Conservation (phyloP, 2,329 filamentous ascomycete genomes). For the Fusarium sp. region DNA sequence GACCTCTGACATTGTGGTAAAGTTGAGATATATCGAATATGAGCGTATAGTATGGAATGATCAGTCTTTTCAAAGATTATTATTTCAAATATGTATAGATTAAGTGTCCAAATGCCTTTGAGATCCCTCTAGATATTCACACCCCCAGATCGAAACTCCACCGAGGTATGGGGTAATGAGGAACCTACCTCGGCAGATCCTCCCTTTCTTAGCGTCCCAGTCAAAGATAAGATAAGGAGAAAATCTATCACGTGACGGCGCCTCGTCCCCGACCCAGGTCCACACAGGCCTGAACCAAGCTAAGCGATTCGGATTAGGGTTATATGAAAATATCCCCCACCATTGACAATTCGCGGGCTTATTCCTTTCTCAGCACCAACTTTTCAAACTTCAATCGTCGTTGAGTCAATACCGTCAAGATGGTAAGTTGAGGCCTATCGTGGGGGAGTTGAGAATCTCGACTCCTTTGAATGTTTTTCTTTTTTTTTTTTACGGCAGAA, state of each 20-base stretch:
- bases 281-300: constrained; percentile 31
- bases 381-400: constrained; percentile 56
- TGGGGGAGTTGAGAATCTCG: constrained; percentile 29
- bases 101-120: background rate
- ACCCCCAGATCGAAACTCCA: constrained; percentile 24
- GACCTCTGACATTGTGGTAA: constrained; percentile 44
- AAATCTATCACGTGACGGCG: constrained; percentile 45
- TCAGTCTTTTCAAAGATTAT: constrained; percentile 44
- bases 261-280: constrained; percentile 58
- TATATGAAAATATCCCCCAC: constrained; percentile 59
- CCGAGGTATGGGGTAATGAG: constrained; percentile 30
- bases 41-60: no score
- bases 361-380: constrained; percentile 50
- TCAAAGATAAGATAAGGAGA: constrained; percentile 14
- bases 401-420: constrained; percentile 71
- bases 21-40: background rate
- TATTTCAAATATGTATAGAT: constrained; percentile 2
- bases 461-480: constrained; percentile 46
- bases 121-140: constrained; percentile 16
- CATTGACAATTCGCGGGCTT: constrained; percentile 49
- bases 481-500: constrained; percentile 54
- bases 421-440: constrained; percentile 72
- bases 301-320: constrained; percentile 55
- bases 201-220: constrained; percentile 13
- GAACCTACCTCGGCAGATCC: constrained; percentile 48